Conservation (phyloP, 805 yeast genomes). For the Phaffomyces thermotolerans region DNA sequence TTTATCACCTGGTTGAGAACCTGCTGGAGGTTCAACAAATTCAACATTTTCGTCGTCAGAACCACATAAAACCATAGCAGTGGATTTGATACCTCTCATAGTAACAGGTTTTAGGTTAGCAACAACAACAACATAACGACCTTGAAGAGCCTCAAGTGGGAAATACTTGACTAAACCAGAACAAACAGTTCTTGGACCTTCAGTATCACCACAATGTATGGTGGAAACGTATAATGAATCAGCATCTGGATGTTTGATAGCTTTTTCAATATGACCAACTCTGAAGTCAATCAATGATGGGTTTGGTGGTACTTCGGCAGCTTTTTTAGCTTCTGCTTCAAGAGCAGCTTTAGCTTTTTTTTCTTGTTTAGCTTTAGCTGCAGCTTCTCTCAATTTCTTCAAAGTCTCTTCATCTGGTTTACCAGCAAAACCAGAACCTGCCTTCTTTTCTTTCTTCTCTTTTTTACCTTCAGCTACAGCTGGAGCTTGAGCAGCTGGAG, state of each 20-base stretch:
- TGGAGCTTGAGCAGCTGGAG: conserved; percentile 15
- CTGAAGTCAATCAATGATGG: conserved; percentile 88
- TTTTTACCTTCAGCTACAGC: conserved; percentile 27
- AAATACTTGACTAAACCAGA: conserved; percentile 89
- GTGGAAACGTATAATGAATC: conserved; percentile 95
- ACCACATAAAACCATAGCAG: conserved; percentile 96
- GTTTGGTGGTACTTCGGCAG: conserved; percentile 55
- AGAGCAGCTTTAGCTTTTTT: conserved; percentile 42
- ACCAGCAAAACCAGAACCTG: conserved; percentile 24
- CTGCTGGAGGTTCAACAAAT: conserved; percentile 91
- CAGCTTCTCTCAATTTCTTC: conserved; percentile 41
- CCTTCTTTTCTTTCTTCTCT: conserved; percentile 33
- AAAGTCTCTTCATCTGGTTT: conserved; percentile 43
- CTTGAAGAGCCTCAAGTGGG: conserved; percentile 92
- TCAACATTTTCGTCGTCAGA: conserved; percentile 76
- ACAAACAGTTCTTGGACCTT: conserved; percentile 97
- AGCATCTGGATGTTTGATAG: conserved; percentile 95
- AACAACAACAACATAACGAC: conserved; percentile 81
- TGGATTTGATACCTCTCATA: conserved; percentile 95
- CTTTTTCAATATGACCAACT: conserved; percentile 96
- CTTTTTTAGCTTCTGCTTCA: conserved; percentile 39
- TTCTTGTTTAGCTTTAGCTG: conserved; percentile 58
- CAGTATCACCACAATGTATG: conserved; percentile 92
- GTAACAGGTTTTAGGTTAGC: conserved; percentile 96
- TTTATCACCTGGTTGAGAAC: conserved; percentile 92